These are phyloP conservation scores for Reutealis trisperma DNA, from an alignment of 345 rosid species.

Conservation along the genomic window DNA sequence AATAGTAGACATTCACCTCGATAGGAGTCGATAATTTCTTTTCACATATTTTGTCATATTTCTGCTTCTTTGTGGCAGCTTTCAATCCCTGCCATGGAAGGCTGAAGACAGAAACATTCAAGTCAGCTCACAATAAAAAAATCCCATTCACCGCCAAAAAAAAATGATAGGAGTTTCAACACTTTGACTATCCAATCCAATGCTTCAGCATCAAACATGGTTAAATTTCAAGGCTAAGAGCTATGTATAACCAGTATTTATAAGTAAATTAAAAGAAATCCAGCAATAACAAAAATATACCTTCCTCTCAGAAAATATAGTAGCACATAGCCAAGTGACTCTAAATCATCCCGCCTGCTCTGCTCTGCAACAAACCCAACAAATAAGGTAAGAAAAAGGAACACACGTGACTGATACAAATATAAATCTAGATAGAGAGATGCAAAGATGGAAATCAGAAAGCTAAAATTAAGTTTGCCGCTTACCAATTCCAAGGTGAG, in stretches of 20 bases:
- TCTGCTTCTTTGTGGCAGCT: conserved; percentile 88
- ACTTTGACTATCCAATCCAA: not conserved
- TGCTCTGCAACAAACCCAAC: conserved; percentile 49
- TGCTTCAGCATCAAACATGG: not conserved
- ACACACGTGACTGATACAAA: not conserved
- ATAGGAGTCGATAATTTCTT: conserved; percentile 91
- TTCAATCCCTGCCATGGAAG: conserved; percentile 97
- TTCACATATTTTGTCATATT: conserved; percentile 85
- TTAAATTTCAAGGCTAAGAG: not conserved
- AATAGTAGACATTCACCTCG: conserved; percentile 51
- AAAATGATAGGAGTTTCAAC: not conserved
- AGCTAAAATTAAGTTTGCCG: not conserved
- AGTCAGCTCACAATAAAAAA: conserved; percentile 18
- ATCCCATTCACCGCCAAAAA: not conserved
- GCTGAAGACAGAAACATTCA: conserved; percentile 40
- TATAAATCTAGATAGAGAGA: no score
- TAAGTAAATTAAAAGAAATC: not conserved
- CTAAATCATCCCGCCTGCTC: conserved; percentile 59
- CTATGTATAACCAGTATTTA: not conserved
- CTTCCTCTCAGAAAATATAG: conserved; percentile 80
- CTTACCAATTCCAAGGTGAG: conserved; percentile 98
- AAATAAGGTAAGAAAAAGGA: not conserved
- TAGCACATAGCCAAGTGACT: conserved; percentile 57
- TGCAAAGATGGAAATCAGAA: not conserved
- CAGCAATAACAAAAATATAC: conserved; percentile 31